These are phyloP conservation scores for Fusarium coicis DNA, from an alignment of 2,329 filamentous ascomycete species.

Conservation along the genomic window DNA sequence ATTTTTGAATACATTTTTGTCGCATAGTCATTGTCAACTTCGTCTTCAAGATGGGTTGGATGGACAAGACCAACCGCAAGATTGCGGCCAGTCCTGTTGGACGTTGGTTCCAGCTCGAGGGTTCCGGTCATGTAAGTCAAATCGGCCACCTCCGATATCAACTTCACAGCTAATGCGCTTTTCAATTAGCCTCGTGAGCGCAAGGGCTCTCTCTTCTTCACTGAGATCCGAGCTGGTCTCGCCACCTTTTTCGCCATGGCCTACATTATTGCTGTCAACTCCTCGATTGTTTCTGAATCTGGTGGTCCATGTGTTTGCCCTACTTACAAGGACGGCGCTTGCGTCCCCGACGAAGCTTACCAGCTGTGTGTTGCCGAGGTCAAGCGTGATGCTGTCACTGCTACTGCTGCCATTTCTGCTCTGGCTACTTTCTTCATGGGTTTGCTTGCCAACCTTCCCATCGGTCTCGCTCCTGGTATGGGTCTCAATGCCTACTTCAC, in stretches of 20 bases:
- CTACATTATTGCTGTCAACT: slow-evolving; percentile 66
- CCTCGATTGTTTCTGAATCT: slow-evolving; percentile 67
- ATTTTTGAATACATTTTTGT: slow-evolving; percentile 13
- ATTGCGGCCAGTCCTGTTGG: slow-evolving; percentile 75
- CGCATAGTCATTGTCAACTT: background rate
- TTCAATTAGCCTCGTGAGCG: slow-evolving; percentile 70
- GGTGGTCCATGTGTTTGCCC: slow-evolving; percentile 83
- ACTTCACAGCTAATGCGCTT: background rate
- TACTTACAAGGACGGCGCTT: slow-evolving; percentile 59
- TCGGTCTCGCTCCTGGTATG: slow-evolving; percentile 57
- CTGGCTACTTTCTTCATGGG: slow-evolving; percentile 87
- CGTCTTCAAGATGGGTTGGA: slow-evolving; percentile 57
- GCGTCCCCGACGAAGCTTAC: slow-evolving; percentile 67
- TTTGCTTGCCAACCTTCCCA: slow-evolving; percentile 76
- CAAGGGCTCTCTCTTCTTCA: slow-evolving; percentile 81
- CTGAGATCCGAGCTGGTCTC: slow-evolving; percentile 84
- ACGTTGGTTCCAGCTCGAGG: slow-evolving; percentile 81
- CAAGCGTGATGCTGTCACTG: slow-evolving; percentile 84
- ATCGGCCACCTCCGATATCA: background rate
- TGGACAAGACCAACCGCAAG: slow-evolving; percentile 61
- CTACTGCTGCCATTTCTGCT: slow-evolving; percentile 84
- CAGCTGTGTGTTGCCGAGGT: slow-evolving; percentile 70
- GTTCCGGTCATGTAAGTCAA: slow-evolving; percentile 79
- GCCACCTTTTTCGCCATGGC: slow-evolving; percentile 79
- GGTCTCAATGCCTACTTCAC: slow-evolving; percentile 88